Conservation (phyloP, 1,284 basidiomycete species). For the Moesziomyces aphidis region DNA sequence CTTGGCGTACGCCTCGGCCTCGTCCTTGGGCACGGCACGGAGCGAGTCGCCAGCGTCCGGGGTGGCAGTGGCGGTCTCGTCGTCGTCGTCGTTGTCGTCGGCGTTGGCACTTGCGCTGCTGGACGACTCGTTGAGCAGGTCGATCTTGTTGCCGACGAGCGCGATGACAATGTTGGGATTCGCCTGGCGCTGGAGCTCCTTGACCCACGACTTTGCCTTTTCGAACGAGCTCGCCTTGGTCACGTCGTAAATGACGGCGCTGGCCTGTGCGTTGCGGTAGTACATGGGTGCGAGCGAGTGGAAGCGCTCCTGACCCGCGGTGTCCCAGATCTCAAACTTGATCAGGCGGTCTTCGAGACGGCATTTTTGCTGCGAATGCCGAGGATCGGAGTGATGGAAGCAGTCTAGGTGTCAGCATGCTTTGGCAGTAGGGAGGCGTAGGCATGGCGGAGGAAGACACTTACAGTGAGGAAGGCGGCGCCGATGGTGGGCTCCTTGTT, state of each 20-base stretch:
- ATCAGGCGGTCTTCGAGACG: constrained; percentile 77
- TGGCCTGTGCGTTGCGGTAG: constrained; percentile 97
- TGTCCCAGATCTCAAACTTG: constrained; percentile 97
- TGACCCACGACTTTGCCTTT: constrained; percentile 99
- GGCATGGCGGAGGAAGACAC: constrained; percentile 5
- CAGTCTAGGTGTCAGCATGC: neutral
- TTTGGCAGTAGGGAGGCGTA: neutral
- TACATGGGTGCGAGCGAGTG: constrained; percentile 96
- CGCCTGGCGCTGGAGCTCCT: constrained; percentile 97
- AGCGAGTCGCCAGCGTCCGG: constrained; percentile 37
- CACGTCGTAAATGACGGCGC: constrained; percentile 97
- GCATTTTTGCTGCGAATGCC: constrained; percentile 71
- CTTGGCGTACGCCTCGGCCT: constrained; percentile 94
- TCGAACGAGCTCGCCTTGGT: constrained; percentile 90
- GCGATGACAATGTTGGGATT: constrained; percentile 97
- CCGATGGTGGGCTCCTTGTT: constrained; percentile 99
- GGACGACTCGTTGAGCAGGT: constrained; percentile 80
- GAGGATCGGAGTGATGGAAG: neutral
- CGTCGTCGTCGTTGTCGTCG: constrained; percentile 49
- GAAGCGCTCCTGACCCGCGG: constrained; percentile 93
- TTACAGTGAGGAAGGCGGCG: constrained; percentile 77
- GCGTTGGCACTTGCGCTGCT: constrained; percentile 17
- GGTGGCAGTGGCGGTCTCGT: constrained; percentile 70
- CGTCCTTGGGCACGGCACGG: constrained; percentile 73
- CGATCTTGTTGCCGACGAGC: constrained; percentile 72